Evolutionary conservation across 2,329 filamentous ascomycete genomes (phyloP), one percentile per base, ranked within the genome.

Genomic region (Colletotrichum sp.): DNA sequence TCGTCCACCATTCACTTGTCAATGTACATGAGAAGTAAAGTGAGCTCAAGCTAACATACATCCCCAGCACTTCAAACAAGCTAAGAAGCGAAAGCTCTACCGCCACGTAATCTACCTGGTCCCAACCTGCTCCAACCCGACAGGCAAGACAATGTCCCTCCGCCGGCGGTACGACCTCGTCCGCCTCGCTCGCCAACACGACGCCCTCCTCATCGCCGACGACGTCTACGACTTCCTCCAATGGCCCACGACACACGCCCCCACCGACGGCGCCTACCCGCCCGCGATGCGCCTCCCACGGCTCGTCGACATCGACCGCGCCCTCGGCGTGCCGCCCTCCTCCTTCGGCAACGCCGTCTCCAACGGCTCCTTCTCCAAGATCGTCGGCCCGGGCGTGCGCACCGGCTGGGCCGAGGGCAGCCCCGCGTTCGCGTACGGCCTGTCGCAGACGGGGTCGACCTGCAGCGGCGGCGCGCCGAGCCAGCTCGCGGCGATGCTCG

Each of bases 161-260:
- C 82, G 84, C 21, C 90, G 94, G 32, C 91, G 97, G 5, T 86
- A 92, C 77, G 87, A 87, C 13, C 89, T 98, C 6, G 92, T 98
- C 28, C 86, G 87, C n/a, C 84, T 98, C 8, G 96, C 96, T 1
- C 90, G 96, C 72, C 88, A 92, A 74, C 92, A 94, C 82, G 93
- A 98, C 82, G 95, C 95, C 8, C 89, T 98, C n/a, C 85, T 98
- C 71, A 89, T 98, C 32, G 91, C 91, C 65, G 96, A 98, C 85
- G 97, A 99, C 83, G 96, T 98, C 12, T 99, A 99, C 82, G 96
- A 98, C 83, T 94, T 96, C 78, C 88, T 98, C 7, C 94, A 96
- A 82, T 98, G 96, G 95, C 90, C 91, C 4, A 81, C 85, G 60
- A 69, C n/a, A 3, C 13, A 21, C 36, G 48, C 64, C 4, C n/a